Evolutionary conservation across 352 stramenopile genomes (phyloP).

Genomic region (Globisporangium lucens): DNA sequence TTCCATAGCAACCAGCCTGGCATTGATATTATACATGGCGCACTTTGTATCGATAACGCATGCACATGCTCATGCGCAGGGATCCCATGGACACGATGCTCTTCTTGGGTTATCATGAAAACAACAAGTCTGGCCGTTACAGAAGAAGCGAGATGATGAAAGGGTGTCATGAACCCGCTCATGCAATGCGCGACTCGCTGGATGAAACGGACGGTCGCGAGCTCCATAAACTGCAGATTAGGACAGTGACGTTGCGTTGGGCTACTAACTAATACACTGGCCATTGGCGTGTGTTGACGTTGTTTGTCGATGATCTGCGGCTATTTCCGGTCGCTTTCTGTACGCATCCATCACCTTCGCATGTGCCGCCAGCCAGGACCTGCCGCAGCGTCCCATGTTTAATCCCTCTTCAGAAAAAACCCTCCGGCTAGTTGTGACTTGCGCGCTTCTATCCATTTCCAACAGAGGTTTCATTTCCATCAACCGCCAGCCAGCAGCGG

Average conservation of each 20-base stretch:
- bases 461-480: neutral
- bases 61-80: neutral
- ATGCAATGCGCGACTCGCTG: neutral
- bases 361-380: neutral
- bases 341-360: neutral
- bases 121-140: neutral
- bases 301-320: neutral
- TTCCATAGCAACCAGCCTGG: neutral
- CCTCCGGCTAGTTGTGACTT: neutral
- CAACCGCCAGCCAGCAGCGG: neutral
- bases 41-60: neutral
- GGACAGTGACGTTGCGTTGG: neutral
- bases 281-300: neutral
- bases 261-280: neutral
- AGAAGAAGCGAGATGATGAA: neutral
- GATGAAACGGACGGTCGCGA: neutral
- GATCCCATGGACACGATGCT: neutral
- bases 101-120: neutral
- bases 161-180: neutral
- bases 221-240: neutral
- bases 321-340: neutral
- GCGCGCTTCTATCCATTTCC: constrained; percentile 1
- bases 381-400: neutral
- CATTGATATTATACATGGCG: too few relatives aligned
- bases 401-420: neutral